Evolutionary conservation across 805 yeast genomes (phyloP).

Genomic region (Hanseniaspora clermontiae): DNA sequence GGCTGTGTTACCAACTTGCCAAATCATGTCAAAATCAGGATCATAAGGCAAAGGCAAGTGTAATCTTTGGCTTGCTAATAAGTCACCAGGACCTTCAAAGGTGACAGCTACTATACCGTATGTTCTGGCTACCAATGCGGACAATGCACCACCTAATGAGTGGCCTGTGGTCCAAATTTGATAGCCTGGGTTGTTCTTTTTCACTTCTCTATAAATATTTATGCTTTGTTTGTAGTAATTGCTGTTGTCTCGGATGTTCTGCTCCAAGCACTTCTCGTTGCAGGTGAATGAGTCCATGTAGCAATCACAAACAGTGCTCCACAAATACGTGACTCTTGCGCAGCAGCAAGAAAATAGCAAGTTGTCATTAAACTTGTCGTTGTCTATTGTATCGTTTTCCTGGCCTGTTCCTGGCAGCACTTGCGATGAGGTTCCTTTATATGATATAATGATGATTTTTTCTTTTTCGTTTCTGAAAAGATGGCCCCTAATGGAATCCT

Average conservation of each 20-base stretch:
- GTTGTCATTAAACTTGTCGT: slow-evolving; percentile 80
- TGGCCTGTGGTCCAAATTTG: slow-evolving; percentile 90
- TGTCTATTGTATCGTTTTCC: slow-evolving; percentile 67
- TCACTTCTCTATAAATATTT: slow-evolving; percentile 64
- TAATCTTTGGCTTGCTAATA: slow-evolving; percentile 65
- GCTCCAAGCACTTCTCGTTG: slow-evolving; percentile 74
- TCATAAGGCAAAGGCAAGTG: slow-evolving; percentile 94
- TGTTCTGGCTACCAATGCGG: slow-evolving; percentile 72
- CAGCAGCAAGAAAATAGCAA: slow-evolving; percentile 89
- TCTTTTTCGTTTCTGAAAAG: slow-evolving; percentile 57
- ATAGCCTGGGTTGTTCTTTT: slow-evolving; percentile 50
- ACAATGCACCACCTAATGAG: slow-evolving; percentile 82
- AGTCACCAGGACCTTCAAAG: slow-evolving; percentile 88
- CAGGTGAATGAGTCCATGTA: slow-evolving; percentile 74
- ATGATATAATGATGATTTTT: slow-evolving; percentile 54
- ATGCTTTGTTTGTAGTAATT: slow-evolving; percentile 70
- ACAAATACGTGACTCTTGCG: slow-evolving; percentile 77
- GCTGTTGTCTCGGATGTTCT: slow-evolving; percentile 59
- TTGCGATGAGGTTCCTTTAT: slow-evolving; percentile 88
- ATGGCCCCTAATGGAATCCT: slow-evolving; percentile 79
- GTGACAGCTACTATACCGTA: slow-evolving; percentile 82
- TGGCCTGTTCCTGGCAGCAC: slow-evolving; percentile 61
- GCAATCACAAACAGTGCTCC: slow-evolving; percentile 95
- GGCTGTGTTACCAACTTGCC: slow-evolving; percentile 95
- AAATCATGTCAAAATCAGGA: slow-evolving; percentile 67